Evolutionary conservation across 495 filamentous ascomycete species (phyloP).

Genomic region (Neurospora sp.): DNA sequence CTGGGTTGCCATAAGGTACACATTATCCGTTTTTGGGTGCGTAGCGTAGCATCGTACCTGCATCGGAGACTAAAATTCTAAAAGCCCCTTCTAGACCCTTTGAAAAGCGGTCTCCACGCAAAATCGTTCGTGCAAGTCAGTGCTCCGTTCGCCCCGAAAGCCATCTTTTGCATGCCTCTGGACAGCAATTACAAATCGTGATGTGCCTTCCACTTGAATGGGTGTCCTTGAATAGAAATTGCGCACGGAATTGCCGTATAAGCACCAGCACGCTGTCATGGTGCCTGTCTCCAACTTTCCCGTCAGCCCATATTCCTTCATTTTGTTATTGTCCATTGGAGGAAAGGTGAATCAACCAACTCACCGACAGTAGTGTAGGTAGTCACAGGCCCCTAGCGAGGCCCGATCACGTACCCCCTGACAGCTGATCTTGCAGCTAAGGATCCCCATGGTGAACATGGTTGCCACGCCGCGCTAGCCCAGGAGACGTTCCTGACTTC

Average conservation of each 20-base stretch:
- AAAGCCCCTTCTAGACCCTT: not conserved
- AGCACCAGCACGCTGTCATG: not conserved
- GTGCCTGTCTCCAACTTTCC: not conserved
- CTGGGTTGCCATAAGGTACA: not conserved
- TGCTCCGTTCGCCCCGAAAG: not conserved
- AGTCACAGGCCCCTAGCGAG: not conserved
- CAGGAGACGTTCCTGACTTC: not conserved
- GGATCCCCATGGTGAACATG: not conserved
- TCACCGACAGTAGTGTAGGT: not conserved
- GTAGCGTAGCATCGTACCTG: not conserved
- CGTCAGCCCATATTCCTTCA: not conserved
- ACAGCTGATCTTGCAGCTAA: not conserved
- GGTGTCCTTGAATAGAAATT: not conserved
- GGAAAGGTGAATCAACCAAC: not conserved
- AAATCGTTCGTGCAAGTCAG: not conserved
- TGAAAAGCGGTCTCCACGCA: not conserved
- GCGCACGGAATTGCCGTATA: not conserved
- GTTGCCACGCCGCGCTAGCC: not conserved
- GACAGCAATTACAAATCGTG: not conserved
- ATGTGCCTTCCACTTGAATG: not conserved
- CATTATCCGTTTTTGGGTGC: not conserved
- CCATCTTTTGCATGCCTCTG: not conserved
- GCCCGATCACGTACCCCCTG: not conserved
- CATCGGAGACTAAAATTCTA: not conserved
- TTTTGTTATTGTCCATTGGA: not conserved